Conservation (phyloP, 352 stramenopile species). For the Phytophthora pinifolia region DNA sequence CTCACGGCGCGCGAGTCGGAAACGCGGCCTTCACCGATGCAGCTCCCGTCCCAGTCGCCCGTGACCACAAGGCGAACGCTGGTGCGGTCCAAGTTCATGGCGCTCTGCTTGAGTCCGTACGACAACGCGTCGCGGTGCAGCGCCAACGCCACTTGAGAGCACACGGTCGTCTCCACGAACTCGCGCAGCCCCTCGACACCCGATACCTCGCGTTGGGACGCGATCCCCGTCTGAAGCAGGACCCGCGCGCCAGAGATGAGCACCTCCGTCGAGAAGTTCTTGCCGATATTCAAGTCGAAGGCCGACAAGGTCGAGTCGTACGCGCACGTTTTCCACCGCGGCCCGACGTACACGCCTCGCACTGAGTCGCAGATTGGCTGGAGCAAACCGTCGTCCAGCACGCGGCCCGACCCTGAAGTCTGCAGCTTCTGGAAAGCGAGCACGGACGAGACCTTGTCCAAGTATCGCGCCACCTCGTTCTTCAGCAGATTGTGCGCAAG, state of each 20-base stretch:
- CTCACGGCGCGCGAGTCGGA: slow-evolving; percentile 66
- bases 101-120: slow-evolving; percentile 76
- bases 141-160: slow-evolving; percentile 67
- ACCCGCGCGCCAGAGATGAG: slow-evolving; percentile 78
- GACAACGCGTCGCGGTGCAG: slow-evolving; percentile 72
- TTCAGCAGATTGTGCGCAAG: slow-evolving; percentile 82
- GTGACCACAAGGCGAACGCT: slow-evolving; percentile 76
- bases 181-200: slow-evolving; percentile 54
- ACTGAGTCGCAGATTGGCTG: slow-evolving; percentile 86
- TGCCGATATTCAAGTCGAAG: slow-evolving; percentile 82
- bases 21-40: slow-evolving; percentile 83
- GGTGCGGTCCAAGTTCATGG: slow-evolving; percentile 72
- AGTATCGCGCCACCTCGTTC: slow-evolving; percentile 65
- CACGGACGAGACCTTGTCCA: slow-evolving; percentile 67
- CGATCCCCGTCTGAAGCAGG: slow-evolving; percentile 62
- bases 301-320: slow-evolving; percentile 76
- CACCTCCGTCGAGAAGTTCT: slow-evolving; percentile 84
- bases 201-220: slow-evolving; percentile 61
- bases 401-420: slow-evolving; percentile 52
- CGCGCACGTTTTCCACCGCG: slow-evolving; percentile 81
- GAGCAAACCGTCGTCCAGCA: slow-evolving; percentile 75
- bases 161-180: slow-evolving; percentile 79
- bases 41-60: slow-evolving; percentile 81
- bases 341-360: slow-evolving; percentile 70
- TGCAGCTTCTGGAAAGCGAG: slow-evolving; percentile 65